Evolutionary conservation across 2,329 filamentous ascomycete genomes (phyloP).

Genomic region (Waltergamsia citrina): DNA sequence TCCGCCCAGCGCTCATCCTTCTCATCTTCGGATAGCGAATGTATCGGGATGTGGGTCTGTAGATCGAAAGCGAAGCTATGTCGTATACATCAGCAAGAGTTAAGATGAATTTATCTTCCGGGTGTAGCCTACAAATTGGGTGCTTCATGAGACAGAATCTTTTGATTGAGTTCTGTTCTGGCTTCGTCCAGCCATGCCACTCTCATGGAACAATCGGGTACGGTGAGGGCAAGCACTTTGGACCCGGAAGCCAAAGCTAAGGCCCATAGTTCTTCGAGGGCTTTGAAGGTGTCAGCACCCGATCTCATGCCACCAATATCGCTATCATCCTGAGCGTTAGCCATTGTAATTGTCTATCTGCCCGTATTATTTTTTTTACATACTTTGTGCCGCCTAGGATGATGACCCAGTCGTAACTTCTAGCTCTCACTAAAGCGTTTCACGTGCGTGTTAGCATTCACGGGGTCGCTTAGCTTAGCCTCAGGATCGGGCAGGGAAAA

Average conservation of each 20-base stretch:
- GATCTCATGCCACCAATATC: conserved; percentile 36
- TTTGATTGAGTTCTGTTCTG: conserved; percentile 38
- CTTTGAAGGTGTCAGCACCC: conserved; percentile 33
- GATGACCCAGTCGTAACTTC: conserved; percentile 48
- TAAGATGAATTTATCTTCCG: too few species aligned
- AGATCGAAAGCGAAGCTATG: conserved; percentile 50
- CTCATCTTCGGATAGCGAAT: conserved; percentile 33
- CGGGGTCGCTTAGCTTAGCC: neutral
- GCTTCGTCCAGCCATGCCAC: conserved; percentile 17
- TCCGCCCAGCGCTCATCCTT: conserved; percentile 49
- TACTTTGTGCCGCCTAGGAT: conserved; percentile 57
- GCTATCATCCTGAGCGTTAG: conserved; percentile 17
- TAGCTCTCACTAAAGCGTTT: conserved; percentile 1
- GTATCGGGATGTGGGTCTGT: conserved; percentile 41
- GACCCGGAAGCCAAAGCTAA: conserved; percentile 36
- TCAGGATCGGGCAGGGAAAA: neutral
- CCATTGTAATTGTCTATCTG: too few species aligned
- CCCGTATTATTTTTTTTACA: conserved; percentile 9
- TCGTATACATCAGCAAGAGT: neutral
- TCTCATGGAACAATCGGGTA: conserved; percentile 39
- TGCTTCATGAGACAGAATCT: conserved; percentile 38
- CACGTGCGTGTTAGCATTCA: neutral
- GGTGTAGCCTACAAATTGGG: conserved; percentile 45
- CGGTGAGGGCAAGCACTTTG: conserved; percentile 53
- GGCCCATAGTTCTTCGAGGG: conserved; percentile 40